Conservation (phyloP, 139 green algal genomes). For the Chlamydomonas sp. region DNA sequence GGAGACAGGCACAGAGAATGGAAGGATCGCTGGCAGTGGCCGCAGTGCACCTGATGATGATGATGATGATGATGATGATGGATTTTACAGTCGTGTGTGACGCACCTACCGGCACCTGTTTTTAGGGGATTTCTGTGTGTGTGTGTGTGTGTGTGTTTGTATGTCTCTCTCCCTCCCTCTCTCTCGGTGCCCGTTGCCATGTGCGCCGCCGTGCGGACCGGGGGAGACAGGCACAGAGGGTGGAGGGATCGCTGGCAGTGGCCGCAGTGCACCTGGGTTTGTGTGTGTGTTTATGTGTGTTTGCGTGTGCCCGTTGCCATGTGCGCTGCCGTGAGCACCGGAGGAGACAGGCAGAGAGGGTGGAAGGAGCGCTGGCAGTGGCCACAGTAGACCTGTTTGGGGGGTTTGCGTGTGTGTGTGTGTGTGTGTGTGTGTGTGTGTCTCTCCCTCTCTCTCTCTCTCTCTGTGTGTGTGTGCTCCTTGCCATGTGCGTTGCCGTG, state of each 20-base stretch:
- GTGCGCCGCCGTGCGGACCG: conserved; percentile 26
- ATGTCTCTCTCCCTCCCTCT: too few species aligned
- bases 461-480: too few species aligned
- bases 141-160: too few species aligned
- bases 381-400: conserved; percentile 18
- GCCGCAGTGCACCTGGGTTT: conserved; percentile 20
- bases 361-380: conserved; percentile 41
- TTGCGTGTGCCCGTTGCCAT: conserved; percentile 16
- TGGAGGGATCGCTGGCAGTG: conserved; percentile 41
- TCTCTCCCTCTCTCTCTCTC: too few species aligned
- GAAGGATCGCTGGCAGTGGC: conserved; percentile 31
- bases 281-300: too few species aligned
- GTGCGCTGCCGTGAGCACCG: conserved; percentile 26
- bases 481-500: conserved; percentile 19
- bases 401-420: conserved; percentile 16
- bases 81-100: conserved; percentile 30
- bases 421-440: too few species aligned
- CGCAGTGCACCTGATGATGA: conserved; percentile 23
- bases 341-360: conserved; percentile 47
- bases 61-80: too few species aligned
- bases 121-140: too few species aligned
- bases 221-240: conserved; percentile 48
- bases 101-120: too few species aligned
- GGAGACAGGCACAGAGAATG: conserved; percentile 56
- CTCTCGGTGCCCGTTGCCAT: conserved; percentile 15